Percentiles rank a stretch among this genome's conserved stretches.
Conservation (phyloP, 768 basidiomycete species). For the Agaricus sinodeliciosus region DNA sequence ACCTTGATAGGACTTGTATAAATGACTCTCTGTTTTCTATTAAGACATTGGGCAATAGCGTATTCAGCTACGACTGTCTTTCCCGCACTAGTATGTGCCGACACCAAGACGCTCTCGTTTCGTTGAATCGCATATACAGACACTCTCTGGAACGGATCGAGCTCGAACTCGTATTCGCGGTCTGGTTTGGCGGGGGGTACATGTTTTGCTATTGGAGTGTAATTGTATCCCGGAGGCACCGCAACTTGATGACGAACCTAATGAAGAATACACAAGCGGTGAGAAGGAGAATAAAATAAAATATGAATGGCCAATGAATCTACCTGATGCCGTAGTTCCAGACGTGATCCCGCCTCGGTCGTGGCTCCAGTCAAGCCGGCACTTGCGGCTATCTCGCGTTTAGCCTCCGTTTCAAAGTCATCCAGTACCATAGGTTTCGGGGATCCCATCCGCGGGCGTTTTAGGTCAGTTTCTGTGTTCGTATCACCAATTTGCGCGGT, state of each 20-base stretch:
- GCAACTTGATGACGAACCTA: conserved; percentile 96
- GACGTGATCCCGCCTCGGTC: conserved; percentile 51
- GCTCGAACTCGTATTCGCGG: conserved; percentile 89
- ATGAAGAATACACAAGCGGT: background rate
- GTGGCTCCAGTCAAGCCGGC: conserved; percentile 78
- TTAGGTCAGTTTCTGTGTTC: conserved; percentile 30
- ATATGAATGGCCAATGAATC: background rate
- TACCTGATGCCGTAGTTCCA: conserved; percentile 82
- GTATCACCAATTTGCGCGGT: conserved; percentile 16
- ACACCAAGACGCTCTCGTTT: conserved; percentile 95
- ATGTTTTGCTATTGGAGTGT: conserved; percentile 85
- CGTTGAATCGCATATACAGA: conserved; percentile 93
- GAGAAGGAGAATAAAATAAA: background rate
- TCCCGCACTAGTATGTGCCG: conserved; percentile 97
- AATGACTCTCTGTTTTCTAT: conserved; percentile 91
- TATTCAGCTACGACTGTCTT: conserved; percentile 99
- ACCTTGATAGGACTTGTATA: conserved; percentile 99
- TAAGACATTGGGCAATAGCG: conserved; percentile 94
- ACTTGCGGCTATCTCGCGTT: conserved; percentile 84
- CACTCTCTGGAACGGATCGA: conserved; percentile 96
- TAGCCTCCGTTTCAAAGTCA: conserved; percentile 92
- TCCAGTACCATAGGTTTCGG: conserved; percentile 80
- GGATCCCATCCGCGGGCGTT: conserved; percentile 54
- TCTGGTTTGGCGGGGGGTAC: conserved; percentile 88
- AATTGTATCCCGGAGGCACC: conserved; percentile 87